These are phyloP conservation scores for Metschnikowia baotianmanensis DNA, from an alignment of 805 yeast species.

Conservation along the genomic window DNA sequence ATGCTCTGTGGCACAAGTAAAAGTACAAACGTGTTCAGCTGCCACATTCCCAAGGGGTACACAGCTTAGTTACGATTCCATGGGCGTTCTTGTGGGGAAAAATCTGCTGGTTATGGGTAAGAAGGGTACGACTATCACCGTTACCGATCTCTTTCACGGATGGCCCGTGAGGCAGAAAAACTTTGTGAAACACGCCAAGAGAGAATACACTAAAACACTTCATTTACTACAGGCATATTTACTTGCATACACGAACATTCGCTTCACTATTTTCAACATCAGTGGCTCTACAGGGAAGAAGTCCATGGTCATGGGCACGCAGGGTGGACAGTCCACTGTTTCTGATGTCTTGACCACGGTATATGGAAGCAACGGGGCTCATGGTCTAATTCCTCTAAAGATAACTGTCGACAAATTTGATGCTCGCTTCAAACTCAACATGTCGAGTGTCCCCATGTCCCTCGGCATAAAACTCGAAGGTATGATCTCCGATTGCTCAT, in stretches of 20 bases:
- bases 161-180: slow-evolving; percentile 84
- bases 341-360: slow-evolving; percentile 60
- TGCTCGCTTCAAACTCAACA: slow-evolving; percentile 22
- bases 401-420: slow-evolving; percentile 35
- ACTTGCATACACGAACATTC: slow-evolving; percentile 54
- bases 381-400: slow-evolving; percentile 54
- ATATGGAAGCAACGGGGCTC: slow-evolving; percentile 65
- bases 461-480: slow-evolving; percentile 42
- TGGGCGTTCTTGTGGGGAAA: slow-evolving; percentile 47
- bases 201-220: slow-evolving; percentile 72
- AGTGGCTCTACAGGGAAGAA: slow-evolving; percentile 42
- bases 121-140: slow-evolving; percentile 65
- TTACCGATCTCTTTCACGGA: slow-evolving; percentile 59
- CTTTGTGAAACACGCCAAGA: slow-evolving; percentile 60
- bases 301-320: slow-evolving; percentile 55
- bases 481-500: slow-evolving; percentile 67
- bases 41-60: slow-evolving; percentile 56
- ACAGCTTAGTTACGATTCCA: slow-evolving; percentile 48
- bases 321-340: slow-evolving; percentile 43
- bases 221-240: slow-evolving; percentile 64
- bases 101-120: slow-evolving; percentile 46
- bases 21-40: slow-evolving; percentile 49
- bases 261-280: slow-evolving; percentile 59
- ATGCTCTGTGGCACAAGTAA: slow-evolving; percentile 50
- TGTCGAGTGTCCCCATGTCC: slow-evolving; percentile 11